Percentiles rank a stretch among this genome's conserved stretches.
These are phyloP conservation scores for Apium graveolens DNA, from an alignment of 129 eudicot genomes.

Conservation along the genomic window DNA sequence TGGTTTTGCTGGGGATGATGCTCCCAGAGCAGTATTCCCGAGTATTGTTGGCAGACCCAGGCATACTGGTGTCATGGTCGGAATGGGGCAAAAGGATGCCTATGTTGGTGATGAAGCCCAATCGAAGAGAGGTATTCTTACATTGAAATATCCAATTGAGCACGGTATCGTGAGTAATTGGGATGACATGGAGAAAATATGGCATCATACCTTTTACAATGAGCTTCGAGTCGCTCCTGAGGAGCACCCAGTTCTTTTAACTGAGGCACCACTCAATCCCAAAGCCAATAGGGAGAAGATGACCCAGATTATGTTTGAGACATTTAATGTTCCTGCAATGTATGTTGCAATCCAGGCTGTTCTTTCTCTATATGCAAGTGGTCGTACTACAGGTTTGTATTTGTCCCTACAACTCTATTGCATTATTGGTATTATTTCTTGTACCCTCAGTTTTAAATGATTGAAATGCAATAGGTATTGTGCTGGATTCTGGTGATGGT, in stretches of 20 bases:
- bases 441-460: neutral
- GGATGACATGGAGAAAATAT: constrained; percentile 89
- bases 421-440: neutral
- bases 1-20: constrained; percentile 70
- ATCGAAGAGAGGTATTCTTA: constrained; percentile 77
- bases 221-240: constrained; percentile 97
- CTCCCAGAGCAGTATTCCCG: constrained; percentile 79
- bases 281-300: constrained; percentile 74
- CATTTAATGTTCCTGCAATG: constrained; percentile 75
- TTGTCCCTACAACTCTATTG: neutral
- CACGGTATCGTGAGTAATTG: constrained; percentile 87
- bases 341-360: constrained; percentile 72
- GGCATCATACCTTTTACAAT: constrained; percentile 90
- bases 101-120: constrained; percentile 82
- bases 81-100: constrained; percentile 73
- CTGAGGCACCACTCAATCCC: constrained; percentile 72
- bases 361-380: constrained; percentile 79
- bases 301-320: constrained; percentile 75
- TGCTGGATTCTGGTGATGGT: constrained; percentile 78
- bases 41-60: constrained; percentile 74
- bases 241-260: constrained; percentile 74
- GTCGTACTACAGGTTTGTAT: constrained; percentile 71
- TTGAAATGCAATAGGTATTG: constrained; percentile 38
- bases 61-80: constrained; percentile 76
- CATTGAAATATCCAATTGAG: constrained; percentile 72